Evolutionary conservation across 2,329 filamentous ascomycete genomes (phyloP).

Genomic region (Catunica adiposa): DNA sequence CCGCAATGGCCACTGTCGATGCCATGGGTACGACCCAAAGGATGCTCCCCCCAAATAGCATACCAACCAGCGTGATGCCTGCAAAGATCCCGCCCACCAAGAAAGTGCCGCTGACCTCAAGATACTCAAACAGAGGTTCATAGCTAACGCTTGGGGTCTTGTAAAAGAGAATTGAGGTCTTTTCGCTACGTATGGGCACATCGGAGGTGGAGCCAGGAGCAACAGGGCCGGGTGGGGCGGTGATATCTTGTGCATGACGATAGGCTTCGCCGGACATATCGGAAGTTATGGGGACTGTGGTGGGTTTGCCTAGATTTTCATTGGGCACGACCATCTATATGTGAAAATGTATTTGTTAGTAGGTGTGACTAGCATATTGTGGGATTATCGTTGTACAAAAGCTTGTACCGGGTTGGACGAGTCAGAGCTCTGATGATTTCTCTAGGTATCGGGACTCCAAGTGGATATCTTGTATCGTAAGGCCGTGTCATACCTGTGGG

Average conservation of each 20-base stretch:
- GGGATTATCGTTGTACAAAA: not conserved
- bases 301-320: slow-evolving; percentile 63
- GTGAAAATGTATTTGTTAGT: not conserved
- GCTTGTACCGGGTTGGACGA: not conserved
- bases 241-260: slow-evolving; percentile 70
- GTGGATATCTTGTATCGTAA: not conserved
- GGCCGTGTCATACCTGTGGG: slow-evolving; percentile 37
- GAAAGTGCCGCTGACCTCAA: slow-evolving; percentile 59
- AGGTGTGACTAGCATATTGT: not conserved
- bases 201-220: slow-evolving; percentile 72
- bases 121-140: slow-evolving; percentile 64
- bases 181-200: slow-evolving; percentile 89
- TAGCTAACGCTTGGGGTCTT: slow-evolving; percentile 82
- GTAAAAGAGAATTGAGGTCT: slow-evolving; percentile 91
- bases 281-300: slow-evolving; percentile 54
- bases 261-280: slow-evolving; percentile 65
- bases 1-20: slow-evolving; percentile 54
- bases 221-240: slow-evolving; percentile 76
- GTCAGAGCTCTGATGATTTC: not conserved
- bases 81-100: slow-evolving; percentile 56
- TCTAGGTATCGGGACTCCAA: not conserved
- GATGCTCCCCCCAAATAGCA: slow-evolving; percentile 60
- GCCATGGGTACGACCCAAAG: slow-evolving; percentile 63
- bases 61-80: slow-evolving; percentile 60
- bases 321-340: slow-evolving; percentile 70